A percentile compares a stretch with the other conserved stretches of the same genome.
Evolutionary conservation across 2,329 filamentous ascomycete genomes (phyloP).

Genomic region (Myrmaecium sp.): DNA sequence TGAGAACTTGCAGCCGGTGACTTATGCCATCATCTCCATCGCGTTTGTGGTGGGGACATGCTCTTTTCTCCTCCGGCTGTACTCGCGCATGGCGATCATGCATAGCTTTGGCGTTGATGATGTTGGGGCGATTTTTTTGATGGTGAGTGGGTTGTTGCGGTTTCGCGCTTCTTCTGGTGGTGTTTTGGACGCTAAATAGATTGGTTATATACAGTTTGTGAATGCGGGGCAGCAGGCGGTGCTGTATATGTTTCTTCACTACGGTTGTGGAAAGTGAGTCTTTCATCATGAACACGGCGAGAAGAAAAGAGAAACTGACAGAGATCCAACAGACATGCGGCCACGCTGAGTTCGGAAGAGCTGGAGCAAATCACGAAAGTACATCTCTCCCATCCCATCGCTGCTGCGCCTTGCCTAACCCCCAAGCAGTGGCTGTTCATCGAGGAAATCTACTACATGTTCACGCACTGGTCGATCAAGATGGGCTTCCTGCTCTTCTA

Average conservation of each 20-base stretch:
- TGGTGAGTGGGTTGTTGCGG: constrained; percentile 3
- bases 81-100: constrained; percentile 7
- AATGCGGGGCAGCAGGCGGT: constrained; percentile 9
- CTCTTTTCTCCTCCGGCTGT: constrained; percentile 8
- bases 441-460: constrained; percentile 16
- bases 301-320: background rate
- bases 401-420: background rate
- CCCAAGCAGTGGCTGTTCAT: constrained; percentile 11
- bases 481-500: constrained; percentile 19
- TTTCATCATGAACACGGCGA: background rate
- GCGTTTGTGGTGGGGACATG: constrained; percentile 8
- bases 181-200: background rate
- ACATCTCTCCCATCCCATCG: no score
- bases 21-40: constrained; percentile 9
- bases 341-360: background rate
- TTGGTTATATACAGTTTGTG: constrained; percentile 4
- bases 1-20: constrained; percentile 8
- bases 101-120: constrained; percentile 10
- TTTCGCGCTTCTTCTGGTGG: background rate
- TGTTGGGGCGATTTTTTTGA: constrained; percentile 6
- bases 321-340: background rate
- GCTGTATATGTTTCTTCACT: constrained; percentile 10
- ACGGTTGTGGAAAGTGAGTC: constrained; percentile 10
- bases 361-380: constrained; percentile 2
- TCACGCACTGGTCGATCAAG: constrained; percentile 17